Conservation (phyloP, 225 moss, liverwort and hornwort genomes). For the Rhytidiadelphus loreus region DNA sequence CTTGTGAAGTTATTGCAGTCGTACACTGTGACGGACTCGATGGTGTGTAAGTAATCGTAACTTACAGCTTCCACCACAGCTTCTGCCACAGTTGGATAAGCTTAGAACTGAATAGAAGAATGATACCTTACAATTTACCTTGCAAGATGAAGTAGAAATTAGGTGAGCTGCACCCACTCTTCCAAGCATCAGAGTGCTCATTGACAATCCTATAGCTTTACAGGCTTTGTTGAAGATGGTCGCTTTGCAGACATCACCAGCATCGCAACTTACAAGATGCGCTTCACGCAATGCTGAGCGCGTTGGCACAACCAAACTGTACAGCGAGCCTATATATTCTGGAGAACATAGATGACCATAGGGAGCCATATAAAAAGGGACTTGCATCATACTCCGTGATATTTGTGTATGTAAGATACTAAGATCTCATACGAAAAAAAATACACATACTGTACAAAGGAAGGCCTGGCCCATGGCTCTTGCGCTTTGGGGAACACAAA, state of each 20-base stretch:
- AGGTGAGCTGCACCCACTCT: background rate
- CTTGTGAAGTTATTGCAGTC: background rate
- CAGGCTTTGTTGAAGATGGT: constrained; percentile 4
- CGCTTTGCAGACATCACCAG: background rate
- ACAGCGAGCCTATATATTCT: background rate
- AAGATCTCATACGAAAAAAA: background rate
- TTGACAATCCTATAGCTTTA: background rate
- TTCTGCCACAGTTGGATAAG: background rate
- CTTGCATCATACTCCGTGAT: background rate
- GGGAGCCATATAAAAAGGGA: background rate
- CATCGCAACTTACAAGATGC: background rate
- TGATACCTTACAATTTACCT: background rate
- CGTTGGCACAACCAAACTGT: background rate
- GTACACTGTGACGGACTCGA: background rate
- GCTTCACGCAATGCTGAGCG: background rate
- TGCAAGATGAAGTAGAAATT: background rate
- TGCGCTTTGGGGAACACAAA: background rate
- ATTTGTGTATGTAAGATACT: background rate
- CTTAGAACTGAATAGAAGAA: background rate
- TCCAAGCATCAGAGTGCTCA: background rate
- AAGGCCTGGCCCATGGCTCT: background rate
- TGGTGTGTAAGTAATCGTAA: background rate
- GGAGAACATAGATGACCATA: background rate
- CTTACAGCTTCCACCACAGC: background rate
- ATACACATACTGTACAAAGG: background rate